phyloP scores from a whole-genome alignment of 164 flowering plant species.

The Platanus orientalis region DNA sequence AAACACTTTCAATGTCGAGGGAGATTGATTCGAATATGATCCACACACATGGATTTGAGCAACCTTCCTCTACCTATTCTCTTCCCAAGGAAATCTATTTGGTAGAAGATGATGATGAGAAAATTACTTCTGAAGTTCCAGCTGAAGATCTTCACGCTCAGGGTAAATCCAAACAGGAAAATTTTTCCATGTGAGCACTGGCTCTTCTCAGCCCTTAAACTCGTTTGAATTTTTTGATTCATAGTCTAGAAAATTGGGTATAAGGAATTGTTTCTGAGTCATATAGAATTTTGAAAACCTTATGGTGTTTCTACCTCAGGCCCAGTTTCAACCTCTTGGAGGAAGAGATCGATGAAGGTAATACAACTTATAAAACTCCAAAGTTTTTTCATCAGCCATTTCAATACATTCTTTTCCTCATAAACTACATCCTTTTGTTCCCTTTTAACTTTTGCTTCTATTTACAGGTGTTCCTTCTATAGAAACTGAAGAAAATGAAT shows the following conservation, averaged over 20 bases:
- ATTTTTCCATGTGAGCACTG: constrained; percentile 43
- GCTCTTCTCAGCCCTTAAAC: constrained; percentile 1
- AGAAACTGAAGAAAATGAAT: constrained; percentile 39
- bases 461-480: constrained; percentile 23
- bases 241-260: background rate
- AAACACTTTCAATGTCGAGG: constrained; percentile 36
- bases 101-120: constrained; percentile 40
- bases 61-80: constrained; percentile 21
- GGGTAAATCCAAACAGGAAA: constrained; percentile 16
- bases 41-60: constrained; percentile 18
- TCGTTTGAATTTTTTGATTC: background rate
- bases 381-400: background rate
- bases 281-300: background rate
- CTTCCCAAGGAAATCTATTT: constrained; percentile 38
- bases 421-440: too few relatives aligned
- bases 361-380: background rate
- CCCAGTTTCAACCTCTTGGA: constrained; percentile 86
- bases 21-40: constrained; percentile 25
- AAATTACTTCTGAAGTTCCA: constrained; percentile 21
- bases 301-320: constrained; percentile 47
- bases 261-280: background rate
- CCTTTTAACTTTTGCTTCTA: too few relatives aligned
- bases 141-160: constrained; percentile 19
- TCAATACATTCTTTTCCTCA: background rate
- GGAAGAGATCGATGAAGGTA: constrained; percentile 67